A percentile compares a stretch with the other conserved stretches of the same genome.
Evolutionary conservation across 2,329 filamentous ascomycete species (phyloP).

Genomic region (Colletotrichum viniferum): DNA sequence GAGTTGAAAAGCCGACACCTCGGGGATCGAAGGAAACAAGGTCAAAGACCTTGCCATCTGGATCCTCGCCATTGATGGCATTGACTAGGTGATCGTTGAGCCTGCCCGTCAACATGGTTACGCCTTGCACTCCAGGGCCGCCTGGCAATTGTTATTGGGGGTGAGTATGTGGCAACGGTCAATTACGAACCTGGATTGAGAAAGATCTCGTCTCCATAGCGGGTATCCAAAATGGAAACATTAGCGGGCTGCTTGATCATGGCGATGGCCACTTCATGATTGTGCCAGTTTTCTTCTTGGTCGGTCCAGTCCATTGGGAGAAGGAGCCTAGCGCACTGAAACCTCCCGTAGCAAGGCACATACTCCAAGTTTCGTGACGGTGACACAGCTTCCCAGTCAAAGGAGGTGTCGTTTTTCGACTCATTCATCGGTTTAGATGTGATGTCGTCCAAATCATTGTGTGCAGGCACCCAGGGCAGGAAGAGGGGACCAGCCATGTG

Average conservation of each 20-base stretch:
- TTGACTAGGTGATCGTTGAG: not conserved
- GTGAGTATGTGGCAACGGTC: too few relatives aligned
- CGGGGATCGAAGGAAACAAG: conserved; percentile 53
- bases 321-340: conserved; percentile 44
- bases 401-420: conserved; percentile 14
- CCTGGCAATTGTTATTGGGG: not conserved
- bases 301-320: conserved; percentile 46
- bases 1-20: conserved; percentile 34
- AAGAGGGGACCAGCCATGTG: not conserved
- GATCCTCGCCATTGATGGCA: not conserved
- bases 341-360: conserved; percentile 40
- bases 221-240: conserved; percentile 37
- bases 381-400: conserved; percentile 38
- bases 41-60: conserved; percentile 46
- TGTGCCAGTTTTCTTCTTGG: conserved; percentile 21
- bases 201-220: conserved; percentile 46
- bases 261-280: conserved; percentile 39
- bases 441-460: not conserved
- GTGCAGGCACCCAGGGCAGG: not conserved
- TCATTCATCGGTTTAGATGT: not conserved
- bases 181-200: conserved; percentile 40
- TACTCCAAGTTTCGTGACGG: conserved; percentile 40
- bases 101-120: not conserved
- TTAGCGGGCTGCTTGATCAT: conserved; percentile 43
- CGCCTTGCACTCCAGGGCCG: not conserved